phyloP scores from a whole-genome alignment of 768 basidiomycete species.

The Mycena alexandri region DNA sequence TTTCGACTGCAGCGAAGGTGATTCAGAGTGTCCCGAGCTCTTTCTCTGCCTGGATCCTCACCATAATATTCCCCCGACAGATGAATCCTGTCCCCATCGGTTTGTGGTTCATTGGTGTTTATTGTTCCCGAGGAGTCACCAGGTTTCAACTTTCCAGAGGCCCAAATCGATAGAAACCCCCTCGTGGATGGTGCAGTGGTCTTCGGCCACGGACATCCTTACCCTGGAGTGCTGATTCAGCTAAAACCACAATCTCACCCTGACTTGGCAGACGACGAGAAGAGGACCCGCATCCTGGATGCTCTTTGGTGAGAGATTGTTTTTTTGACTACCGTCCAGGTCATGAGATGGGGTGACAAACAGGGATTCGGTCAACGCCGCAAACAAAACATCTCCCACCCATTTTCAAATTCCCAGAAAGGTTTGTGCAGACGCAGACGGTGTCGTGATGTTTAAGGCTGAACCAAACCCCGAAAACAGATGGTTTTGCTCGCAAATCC shows the following conservation, averaged over 20 bases:
- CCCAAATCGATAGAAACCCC: constrained; percentile 8
- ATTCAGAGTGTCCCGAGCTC: not conserved
- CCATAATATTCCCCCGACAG: not conserved
- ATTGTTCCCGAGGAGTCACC: not conserved
- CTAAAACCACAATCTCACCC: not conserved
- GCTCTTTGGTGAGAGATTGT: not conserved
- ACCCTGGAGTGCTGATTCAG: constrained; percentile 16
- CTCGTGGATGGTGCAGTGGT: constrained; percentile 4
- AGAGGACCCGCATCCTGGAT: not conserved
- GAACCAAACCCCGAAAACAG: not conserved
- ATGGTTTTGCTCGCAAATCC: constrained; percentile 9
- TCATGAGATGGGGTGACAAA: no score
- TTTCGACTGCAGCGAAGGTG: constrained; percentile 6
- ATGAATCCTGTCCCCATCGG: constrained; percentile 15
- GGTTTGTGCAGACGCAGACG: constrained; percentile 1
- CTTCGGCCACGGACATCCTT: not conserved
- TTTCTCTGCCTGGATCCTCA: not conserved
- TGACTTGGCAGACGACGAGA: not conserved
- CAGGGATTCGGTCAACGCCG: constrained; percentile 1
- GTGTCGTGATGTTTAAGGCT: not conserved
- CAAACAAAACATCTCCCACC: constrained; percentile 5
- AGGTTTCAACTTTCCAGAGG: not conserved
- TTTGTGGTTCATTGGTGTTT: not conserved
- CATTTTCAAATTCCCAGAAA: constrained; percentile 18
- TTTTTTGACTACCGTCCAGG: not conserved